Evolutionary conservation across 2,329 filamentous ascomycete genomes (phyloP), one percentile per base, ranked within the genome.

Genomic region (Ceratocystis cacaofunesta): DNA sequence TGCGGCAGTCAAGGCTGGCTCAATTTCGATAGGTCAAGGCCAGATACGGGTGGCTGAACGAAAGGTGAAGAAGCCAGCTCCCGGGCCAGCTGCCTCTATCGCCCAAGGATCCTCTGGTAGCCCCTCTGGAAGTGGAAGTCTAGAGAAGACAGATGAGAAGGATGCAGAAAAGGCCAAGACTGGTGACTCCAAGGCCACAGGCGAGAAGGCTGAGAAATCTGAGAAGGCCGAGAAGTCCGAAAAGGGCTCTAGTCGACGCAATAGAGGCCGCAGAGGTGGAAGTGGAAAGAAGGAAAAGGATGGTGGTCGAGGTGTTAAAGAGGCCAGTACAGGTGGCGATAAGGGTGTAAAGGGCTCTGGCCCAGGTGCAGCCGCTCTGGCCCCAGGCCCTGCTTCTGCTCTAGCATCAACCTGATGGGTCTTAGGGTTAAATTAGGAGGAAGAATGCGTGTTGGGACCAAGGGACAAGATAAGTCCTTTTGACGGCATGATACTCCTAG

Each of bases 41-140:
- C 86, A 87, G 8, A 90, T 97, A 1, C 89, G 95, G 69, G 88
- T 97, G 1, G 77, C 95, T 28, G 92, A 96, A 76, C 83, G 88
- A 62, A 90, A 89, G 73, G 87, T 89, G 60, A 79, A 79, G 71
- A 78, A 78, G 68, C 72, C 74, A 10, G 25, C 28, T 17, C 2
- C 10, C 1, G 25, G 12, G 28, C 28, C 28, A 6, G 28, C 52
- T 57, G 28, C 6, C 30, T 57, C 55, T 15, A 68, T 71, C 3
- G 69, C 69, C 43, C 50, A 66, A 8, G 64, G 62, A 15, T 48
- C 61, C 17, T 30, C 65, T 65, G 41, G 58, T 66, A 8, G 61
- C 63, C 15, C 63, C 32, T 58, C 55, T 30, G 55, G 28, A 10
- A 36, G 10, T 36, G 55, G 55, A 15, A 12, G 55, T 17, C 5